A percentile compares a stretch with the other conserved stretches of the same genome.
Conservation (phyloP, 2,329 filamentous ascomycete species). For the Pseudogymnoascus sp. region DNA sequence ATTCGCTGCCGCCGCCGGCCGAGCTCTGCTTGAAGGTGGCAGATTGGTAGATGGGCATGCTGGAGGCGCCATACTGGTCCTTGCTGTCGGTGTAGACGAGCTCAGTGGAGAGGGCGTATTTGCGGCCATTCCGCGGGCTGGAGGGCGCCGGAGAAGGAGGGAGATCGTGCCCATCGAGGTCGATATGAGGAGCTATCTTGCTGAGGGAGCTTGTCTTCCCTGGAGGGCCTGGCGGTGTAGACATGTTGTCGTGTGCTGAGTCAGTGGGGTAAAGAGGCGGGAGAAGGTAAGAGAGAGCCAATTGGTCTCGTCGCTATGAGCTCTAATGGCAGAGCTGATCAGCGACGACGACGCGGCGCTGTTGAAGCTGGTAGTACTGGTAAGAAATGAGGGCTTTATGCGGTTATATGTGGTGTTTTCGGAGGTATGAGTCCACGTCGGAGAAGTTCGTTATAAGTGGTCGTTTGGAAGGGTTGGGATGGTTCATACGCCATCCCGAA, state of each 20-base stretch:
- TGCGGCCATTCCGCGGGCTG: conserved; percentile 74
- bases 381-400: not conserved
- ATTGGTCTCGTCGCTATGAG: conserved; percentile 6
- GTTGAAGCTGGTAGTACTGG: not conserved
- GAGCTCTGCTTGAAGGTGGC: conserved; percentile 95
- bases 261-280: not conserved
- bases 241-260: conserved; percentile 19
- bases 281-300: not conserved
- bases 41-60: conserved; percentile 95
- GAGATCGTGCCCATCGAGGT: conserved; percentile 75
- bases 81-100: conserved; percentile 92
- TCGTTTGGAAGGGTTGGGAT: conserved; percentile 2
- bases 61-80: conserved; percentile 95
- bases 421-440: not conserved
- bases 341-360: not conserved
- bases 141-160: conserved; percentile 91
- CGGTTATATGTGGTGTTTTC: not conserved
- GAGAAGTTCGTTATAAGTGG: conserved; percentile 5
- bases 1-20: conserved; percentile 71
- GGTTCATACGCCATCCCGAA: conserved; percentile 5
- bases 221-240: conserved; percentile 25
- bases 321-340: conserved; percentile 4
- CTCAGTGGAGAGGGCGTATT: conserved; percentile 92
- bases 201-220: conserved; percentile 19
- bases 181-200: conserved; percentile 43